Evolutionary conservation across 2,329 filamentous ascomycete genomes (phyloP), one percentile per base, ranked within the genome.

Genomic region (Alternaria infectoria): DNA sequence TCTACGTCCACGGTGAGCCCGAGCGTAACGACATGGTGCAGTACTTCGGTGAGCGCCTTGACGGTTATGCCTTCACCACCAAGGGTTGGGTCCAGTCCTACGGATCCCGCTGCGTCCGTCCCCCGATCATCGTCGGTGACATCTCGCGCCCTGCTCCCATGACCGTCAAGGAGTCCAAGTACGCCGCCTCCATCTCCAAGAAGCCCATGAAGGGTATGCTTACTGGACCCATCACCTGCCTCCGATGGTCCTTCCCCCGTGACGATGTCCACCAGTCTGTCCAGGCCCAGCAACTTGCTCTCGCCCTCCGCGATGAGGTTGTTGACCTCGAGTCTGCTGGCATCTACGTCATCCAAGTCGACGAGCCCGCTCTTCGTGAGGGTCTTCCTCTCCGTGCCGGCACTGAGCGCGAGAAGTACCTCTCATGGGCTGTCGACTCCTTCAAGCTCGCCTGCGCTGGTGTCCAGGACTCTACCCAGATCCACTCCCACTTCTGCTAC

Each of bases 181-280:
- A 97, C 85, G 96, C 96, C 73, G 95, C 93, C 68, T 94, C 91
- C 61, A 89, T 97, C 83, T 95, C 94, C 82, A 95, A 92, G 87
- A 98, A 97, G 90, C 94, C 96, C 84, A 98, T 99, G 96, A 99
- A 99, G 93, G 96, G 96, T 83, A 99, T 99, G 96, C 90, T 99
- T 81, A 99, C 96, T 83, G 96, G 96, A 65, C 96, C 96, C 75
- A 96, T 99, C 86, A 99, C 96, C 79, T 99, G 96, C 86, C 87
- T 99, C 77, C 91, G 96, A 83, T 99, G 96, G 96, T 99, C 96
- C 67, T 99, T 98, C 93, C 96, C 96, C 77, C 96, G 96, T 92
- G 95, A 97, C 81, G 96, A 99, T 80, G 92, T 99, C 69, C 96
- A 99, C 88, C 96, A 99, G 88, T 97, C 94, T 64, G 91, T 98